These are phyloP conservation scores for Euphorbia tirucalli DNA, from an alignment of 345 rosid genomes.

Conservation along the genomic window DNA sequence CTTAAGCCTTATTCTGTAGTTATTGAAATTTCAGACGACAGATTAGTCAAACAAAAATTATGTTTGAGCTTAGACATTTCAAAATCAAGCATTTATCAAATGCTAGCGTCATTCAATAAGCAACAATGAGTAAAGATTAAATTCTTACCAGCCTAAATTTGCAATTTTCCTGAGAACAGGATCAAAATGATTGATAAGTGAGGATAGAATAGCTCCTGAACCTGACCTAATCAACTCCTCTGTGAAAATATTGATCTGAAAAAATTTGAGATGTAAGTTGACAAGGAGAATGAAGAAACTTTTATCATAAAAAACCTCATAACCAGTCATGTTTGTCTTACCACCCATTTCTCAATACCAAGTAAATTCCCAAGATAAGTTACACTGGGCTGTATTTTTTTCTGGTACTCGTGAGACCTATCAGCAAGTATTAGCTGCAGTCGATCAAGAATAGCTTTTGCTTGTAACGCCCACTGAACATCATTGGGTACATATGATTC, in stretches of 20 bases:
- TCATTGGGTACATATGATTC: slow-evolving; percentile 32
- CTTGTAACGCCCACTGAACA: slow-evolving; percentile 40
- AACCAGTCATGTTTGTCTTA: slow-evolving; percentile 17
- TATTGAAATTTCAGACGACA: too few species aligned
- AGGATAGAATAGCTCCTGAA: slow-evolving; percentile 34
- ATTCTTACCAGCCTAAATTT: slow-evolving; percentile 41
- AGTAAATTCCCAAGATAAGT: slow-evolving; percentile 42
- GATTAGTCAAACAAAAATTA: background rate
- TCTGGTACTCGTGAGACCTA: slow-evolving; percentile 28
- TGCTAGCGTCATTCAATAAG: background rate
- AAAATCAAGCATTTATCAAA: background rate
- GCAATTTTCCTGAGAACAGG: slow-evolving; percentile 37
- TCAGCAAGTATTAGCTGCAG: slow-evolving; percentile 36
- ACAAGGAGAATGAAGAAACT: background rate
- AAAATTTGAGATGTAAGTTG: background rate
- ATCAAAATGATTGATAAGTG: slow-evolving; percentile 32
- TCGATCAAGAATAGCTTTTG: slow-evolving; percentile 44
- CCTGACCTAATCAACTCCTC: slow-evolving; percentile 41
- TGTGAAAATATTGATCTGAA: slow-evolving; percentile 34
- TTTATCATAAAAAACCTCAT: background rate
- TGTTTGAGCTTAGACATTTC: background rate
- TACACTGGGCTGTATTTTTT: slow-evolving; percentile 37
- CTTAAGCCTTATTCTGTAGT: background rate
- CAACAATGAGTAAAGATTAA: background rate
- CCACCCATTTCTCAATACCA: slow-evolving; percentile 31